Percentiles rank a stretch among this genome's conserved stretches.
phyloP scores from a whole-genome alignment of 257 asterid genomes.

The Solanum sitiens region DNA sequence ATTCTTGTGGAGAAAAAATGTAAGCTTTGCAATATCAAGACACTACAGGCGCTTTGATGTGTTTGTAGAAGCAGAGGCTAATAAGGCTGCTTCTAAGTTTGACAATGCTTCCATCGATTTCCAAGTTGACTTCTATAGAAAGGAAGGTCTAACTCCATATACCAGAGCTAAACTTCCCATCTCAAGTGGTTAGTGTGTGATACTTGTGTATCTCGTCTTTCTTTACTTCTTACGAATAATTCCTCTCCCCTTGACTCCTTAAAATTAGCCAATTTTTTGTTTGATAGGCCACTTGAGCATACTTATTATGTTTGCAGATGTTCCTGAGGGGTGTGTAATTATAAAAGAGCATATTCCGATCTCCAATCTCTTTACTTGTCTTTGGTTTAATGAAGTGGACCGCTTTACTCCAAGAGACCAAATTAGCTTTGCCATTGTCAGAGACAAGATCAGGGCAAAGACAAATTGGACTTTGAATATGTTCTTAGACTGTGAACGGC shows the following conservation, averaged over 20 bases:
- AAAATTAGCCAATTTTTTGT: neutral
- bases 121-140: constrained; percentile 75
- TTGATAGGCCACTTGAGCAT: neutral
- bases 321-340: constrained; percentile 95
- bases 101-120: constrained; percentile 81
- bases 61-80: constrained; percentile 93
- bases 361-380: constrained; percentile 83
- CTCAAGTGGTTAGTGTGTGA: constrained; percentile 52
- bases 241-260: neutral
- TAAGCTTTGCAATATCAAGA: constrained; percentile 88
- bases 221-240: neutral
- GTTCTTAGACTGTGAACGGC: constrained; percentile 92
- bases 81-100: constrained; percentile 83
- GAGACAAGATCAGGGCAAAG: constrained; percentile 68
- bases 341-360: constrained; percentile 80
- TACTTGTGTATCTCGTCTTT: neutral
- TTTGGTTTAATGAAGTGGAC: constrained; percentile 92
- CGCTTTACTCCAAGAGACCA: constrained; percentile 94
- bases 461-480: constrained; percentile 74
- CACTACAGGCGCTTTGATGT: constrained; percentile 84
- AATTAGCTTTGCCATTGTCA: constrained; percentile 80
- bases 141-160: constrained; percentile 81
- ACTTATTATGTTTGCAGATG: constrained; percentile 40
- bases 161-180: constrained; percentile 68
- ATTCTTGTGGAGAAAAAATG: constrained; percentile 89